Evolutionary conservation across 768 basidiomycete species (phyloP), one percentile per base, ranked within the genome.

Genomic region (Epithele typhae): DNA sequence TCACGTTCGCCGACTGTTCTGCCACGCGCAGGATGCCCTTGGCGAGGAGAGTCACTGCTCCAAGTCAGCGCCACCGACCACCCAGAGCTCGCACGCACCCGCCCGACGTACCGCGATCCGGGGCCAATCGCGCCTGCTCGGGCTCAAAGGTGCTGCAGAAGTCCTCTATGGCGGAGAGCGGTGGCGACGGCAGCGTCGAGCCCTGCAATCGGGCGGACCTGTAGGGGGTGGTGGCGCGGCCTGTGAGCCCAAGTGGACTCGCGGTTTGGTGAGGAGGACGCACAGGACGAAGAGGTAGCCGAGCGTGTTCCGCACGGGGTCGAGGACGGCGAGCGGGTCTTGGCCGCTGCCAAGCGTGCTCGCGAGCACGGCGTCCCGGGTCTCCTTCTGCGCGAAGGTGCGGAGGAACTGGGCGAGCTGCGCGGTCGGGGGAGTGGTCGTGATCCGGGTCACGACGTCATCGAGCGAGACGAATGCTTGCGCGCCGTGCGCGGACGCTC

Each of bases 281-380:
- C 54, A 90, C 88, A 92, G 60, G 36, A 92, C 85, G 56, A 81
- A 84, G 34, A 91, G 62, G 34, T 80, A 74, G 0, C 80, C 84
- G 3, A 91, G 62, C 1, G 86, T 83, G 59, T 87, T 76, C 24
- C 56, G 58, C 24, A 67, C 63, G 21, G 79, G 63, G 56, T 83
- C 75, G 27, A 92, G 64, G 8, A 84, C 60, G n/a, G 65, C 46
- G 41, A 92, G 58, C 8, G 89, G 89, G 62, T 92, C 88, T 53
- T 81, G 76, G 3, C 82, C 86, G 38, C 73, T 72, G 0, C 74
- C 60, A 6, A 87, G 59, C 10, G 71, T 50, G 51, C 77, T 74
- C 4, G 79, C 71, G 4, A 87, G 69, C 39, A 82, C 68, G 14
- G 69, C 59, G 18, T 86, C 84, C 24, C 77, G 67, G 23, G 76